A percentile compares a stretch with the other conserved stretches of the same genome.
phyloP scores from a whole-genome alignment of 2,329 filamentous ascomycete genomes.

The Botryotinia convoluta region DNA sequence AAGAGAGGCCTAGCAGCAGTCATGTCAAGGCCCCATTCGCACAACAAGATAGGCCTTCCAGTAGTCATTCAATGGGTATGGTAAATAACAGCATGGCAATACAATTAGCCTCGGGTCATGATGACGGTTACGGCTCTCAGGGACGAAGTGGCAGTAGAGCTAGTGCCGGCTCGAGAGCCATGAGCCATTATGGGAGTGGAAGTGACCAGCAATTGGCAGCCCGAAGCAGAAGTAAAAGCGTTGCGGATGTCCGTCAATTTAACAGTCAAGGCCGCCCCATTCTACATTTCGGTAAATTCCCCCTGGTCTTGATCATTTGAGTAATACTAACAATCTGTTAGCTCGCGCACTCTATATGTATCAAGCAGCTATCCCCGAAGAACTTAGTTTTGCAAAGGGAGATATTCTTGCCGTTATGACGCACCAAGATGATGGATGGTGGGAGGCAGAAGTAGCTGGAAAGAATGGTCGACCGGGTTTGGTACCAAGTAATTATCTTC shows the following conservation, averaged over 20 bases:
- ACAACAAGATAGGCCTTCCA: conserved; percentile 19
- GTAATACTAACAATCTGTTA: conserved; percentile 43
- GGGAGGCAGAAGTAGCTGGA: conserved; percentile 91
- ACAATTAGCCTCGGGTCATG: conserved; percentile 56
- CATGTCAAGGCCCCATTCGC: conserved; percentile 34
- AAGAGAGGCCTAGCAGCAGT: conserved; percentile 52
- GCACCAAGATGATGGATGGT: conserved; percentile 97
- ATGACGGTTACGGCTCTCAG: conserved; percentile 59
- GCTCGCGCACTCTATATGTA: conserved; percentile 94
- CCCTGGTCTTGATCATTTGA: background rate
- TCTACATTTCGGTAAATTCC: conserved; percentile 83
- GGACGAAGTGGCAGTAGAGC: conserved; percentile 50
- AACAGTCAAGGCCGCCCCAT: conserved; percentile 85
- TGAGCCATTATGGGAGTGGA: conserved; percentile 52
- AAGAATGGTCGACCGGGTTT: conserved; percentile 58
- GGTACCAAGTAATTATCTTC: conserved; percentile 66
- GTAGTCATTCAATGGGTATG: conserved; percentile 14
- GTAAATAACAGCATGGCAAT: conserved; percentile 55
- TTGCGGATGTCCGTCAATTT: conserved; percentile 77
- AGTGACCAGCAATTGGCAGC: conserved; percentile 41
- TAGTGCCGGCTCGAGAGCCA: conserved; percentile 46
- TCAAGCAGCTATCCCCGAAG: conserved; percentile 89
- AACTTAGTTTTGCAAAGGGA: conserved; percentile 87
- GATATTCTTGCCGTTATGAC: conserved; percentile 85
- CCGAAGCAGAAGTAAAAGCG: conserved; percentile 71